Conservation (phyloP, 78 protist genomes). For the slime mould (Dictyostelium discoideum) region DNA sequence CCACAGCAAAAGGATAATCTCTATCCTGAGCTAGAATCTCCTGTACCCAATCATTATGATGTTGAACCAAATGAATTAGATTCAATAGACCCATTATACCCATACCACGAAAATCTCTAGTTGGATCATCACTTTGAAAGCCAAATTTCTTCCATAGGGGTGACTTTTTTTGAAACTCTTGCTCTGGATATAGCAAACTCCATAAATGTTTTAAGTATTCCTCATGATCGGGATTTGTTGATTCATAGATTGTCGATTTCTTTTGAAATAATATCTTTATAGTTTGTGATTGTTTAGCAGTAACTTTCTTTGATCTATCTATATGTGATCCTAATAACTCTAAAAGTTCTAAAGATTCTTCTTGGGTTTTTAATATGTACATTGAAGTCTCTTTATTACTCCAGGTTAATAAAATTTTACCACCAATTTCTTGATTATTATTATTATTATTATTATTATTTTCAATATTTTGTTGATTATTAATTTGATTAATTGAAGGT, state of each 20-base stretch:
- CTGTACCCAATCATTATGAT: conserved; percentile 56
- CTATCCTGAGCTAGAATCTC: conserved; percentile 11
- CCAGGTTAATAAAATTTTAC: conserved; percentile 72
- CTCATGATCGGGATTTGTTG: conserved; percentile 33
- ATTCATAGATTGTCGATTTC: conserved; percentile 17
- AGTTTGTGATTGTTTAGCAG: conserved; percentile 67
- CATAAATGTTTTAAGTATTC: conserved; percentile 20
- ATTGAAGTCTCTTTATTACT: conserved; percentile 67
- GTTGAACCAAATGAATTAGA: conserved; percentile 30
- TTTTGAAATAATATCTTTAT: conserved; percentile 35
- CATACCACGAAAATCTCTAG: conserved; percentile 73
- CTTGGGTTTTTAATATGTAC: conserved; percentile 38
- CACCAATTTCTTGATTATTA: neutral
- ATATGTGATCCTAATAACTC: conserved; percentile 73
- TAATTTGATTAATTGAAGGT: neutral
- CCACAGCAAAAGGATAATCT: conserved; percentile 74
- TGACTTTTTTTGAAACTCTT: conserved; percentile 23
- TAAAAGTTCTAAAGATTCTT: conserved; percentile 55
- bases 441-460: no score
- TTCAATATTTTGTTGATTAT: neutral
- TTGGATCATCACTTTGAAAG: conserved; percentile 58
- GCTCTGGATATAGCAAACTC: conserved; percentile 12
- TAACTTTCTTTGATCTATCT: conserved; percentile 54
- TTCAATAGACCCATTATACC: conserved; percentile 66
- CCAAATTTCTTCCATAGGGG: conserved; percentile 62